Evolutionary conservation across 2,329 filamentous ascomycete species (phyloP).

Genomic region (Diaporthe australafricana): DNA sequence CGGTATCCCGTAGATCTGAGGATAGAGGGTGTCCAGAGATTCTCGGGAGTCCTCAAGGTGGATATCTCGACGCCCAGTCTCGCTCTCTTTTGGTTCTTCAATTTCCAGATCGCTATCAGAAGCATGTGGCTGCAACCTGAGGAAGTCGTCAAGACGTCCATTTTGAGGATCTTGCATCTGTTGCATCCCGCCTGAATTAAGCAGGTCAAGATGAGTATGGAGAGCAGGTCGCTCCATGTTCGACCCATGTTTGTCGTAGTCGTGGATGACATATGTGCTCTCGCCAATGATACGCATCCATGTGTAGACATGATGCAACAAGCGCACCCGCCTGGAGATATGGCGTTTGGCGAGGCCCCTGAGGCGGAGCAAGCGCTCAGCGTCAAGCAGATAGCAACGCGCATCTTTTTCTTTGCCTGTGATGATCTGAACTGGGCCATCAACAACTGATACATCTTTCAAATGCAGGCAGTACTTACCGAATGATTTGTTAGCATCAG

Average conservation of each 20-base stretch:
- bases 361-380: not conserved
- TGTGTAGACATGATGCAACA: slow-evolving; percentile 6
- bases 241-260: not conserved
- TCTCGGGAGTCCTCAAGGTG: not conserved
- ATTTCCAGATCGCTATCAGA: slow-evolving; percentile 13
- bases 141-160: slow-evolving; percentile 2
- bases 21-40: not conserved
- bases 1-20: slow-evolving; percentile 5
- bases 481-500: slow-evolving; percentile 12
- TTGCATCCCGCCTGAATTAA: not conserved
- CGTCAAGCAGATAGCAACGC: not conserved
- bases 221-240: not conserved
- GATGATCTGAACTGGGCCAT: not conserved
- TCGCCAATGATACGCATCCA: slow-evolving; percentile 16
- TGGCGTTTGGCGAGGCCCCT: slow-evolving; percentile 6
- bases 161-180: not conserved
- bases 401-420: slow-evolving; percentile 5
- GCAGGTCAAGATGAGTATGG: not conserved
- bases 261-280: slow-evolving; percentile 14
- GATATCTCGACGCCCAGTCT: not conserved
- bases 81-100: not conserved
- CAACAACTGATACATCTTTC: not conserved
- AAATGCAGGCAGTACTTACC: not conserved
- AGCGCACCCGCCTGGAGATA: slow-evolving; percentile 4
- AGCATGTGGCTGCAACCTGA: not conserved